Percentiles rank a stretch among this genome's conserved stretches.
Conservation (phyloP, 1,284 basidiomycete genomes). For the Cyathus pygmaeus region DNA sequence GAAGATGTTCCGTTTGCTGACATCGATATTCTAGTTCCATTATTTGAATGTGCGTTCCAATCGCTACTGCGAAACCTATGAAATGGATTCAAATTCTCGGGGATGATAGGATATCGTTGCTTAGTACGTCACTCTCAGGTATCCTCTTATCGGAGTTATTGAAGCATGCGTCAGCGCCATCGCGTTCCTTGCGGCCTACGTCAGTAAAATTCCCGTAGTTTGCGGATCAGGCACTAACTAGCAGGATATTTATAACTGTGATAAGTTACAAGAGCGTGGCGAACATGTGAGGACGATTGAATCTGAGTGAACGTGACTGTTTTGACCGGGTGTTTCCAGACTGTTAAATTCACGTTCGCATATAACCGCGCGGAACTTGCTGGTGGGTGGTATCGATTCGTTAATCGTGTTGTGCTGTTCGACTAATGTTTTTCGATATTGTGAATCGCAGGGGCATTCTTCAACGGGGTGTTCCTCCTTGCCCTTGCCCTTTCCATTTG, state of each 20-base stretch:
- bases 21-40: conserved; percentile 49
- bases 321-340: conserved; percentile 34
- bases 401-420: no score
- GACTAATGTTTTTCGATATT: no score
- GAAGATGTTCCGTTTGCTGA: neutral
- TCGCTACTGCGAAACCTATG: no score
- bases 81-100: no score
- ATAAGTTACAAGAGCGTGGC: conserved; percentile 53
- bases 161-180: no score
- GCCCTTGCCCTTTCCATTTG: conserved; percentile 59
- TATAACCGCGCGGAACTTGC: conserved; percentile 63
- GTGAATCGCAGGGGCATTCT: conserved; percentile 54
- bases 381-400: no score
- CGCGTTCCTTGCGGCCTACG: conserved; percentile 50
- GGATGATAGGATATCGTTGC: no score
- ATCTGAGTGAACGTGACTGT: neutral
- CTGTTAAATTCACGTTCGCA: conserved; percentile 56
- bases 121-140: no score
- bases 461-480: conserved; percentile 62
- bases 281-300: conserved; percentile 36
- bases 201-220: conserved; percentile 19
- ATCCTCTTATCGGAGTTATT: no score
- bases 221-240: conserved; percentile 2
- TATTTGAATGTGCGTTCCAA: conserved; percentile 57
- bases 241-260: no score